phyloP scores from a whole-genome alignment of 2,329 filamentous ascomycete species.

The Epichloe typhina region DNA sequence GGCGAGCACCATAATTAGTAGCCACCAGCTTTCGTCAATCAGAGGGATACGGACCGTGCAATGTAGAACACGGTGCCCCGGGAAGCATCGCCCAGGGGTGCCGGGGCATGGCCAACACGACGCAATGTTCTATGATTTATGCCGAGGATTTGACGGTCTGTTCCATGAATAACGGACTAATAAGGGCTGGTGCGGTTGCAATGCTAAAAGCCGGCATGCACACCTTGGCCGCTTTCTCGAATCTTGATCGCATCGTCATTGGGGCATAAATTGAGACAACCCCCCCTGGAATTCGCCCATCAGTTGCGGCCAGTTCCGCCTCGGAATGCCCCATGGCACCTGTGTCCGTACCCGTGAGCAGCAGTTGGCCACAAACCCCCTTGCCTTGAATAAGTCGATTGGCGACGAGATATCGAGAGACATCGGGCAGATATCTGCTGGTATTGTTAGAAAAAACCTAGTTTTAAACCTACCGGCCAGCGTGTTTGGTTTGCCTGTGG shows the following conservation, averaged over 20 bases:
- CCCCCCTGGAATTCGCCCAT: background rate
- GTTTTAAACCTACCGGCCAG: too few species aligned
- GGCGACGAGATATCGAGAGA: background rate
- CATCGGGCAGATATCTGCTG: background rate
- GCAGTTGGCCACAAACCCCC: background rate
- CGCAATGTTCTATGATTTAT: background rate
- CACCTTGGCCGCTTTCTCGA: background rate
- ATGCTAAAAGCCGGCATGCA: background rate
- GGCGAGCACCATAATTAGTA: background rate
- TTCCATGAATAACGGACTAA: too few species aligned
- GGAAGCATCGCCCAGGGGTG: slow-evolving; percentile 1
- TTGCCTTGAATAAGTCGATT: background rate
- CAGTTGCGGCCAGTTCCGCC: background rate
- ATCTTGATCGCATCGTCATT: background rate
- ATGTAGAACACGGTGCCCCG: background rate
- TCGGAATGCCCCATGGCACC: background rate
- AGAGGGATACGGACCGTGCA: background rate
- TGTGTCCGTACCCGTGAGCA: background rate
- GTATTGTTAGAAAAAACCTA: too few species aligned
- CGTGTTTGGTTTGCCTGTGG: background rate
- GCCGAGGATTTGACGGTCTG: background rate
- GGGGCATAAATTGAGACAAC: background rate
- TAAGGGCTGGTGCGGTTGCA: background rate
- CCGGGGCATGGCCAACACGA: too few species aligned
- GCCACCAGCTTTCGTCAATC: background rate